Conservation (phyloP, 2,329 filamentous ascomycete genomes). For the Claviceps quebecensis region DNA sequence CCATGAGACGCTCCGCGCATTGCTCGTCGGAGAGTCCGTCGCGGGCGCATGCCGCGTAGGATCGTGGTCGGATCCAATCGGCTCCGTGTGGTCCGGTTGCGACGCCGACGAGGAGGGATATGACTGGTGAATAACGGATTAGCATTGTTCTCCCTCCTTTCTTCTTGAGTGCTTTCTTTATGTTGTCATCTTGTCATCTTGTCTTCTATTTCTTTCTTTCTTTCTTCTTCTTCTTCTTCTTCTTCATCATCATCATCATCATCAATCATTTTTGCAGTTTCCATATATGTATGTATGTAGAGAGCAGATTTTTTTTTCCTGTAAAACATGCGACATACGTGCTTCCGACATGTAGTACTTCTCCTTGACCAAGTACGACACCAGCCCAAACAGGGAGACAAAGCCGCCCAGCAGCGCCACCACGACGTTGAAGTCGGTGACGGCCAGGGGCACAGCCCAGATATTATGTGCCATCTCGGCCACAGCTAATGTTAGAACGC, state of each 20-base stretch:
- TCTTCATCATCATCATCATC: too few relatives aligned
- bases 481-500: conserved; percentile 10
- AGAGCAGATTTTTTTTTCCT: too few relatives aligned
- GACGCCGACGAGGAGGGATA: conserved; percentile 67
- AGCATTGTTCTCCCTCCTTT: too few relatives aligned
- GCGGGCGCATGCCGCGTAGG: conserved; percentile 46
- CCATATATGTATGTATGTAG: too few relatives aligned
- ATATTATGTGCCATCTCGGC: conserved; percentile 12
- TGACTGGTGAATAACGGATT: conserved; percentile 33
- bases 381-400: conserved; percentile 77
- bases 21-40: conserved; percentile 9
- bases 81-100: conserved; percentile 65
- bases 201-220: too few relatives aligned
- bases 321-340: conserved; percentile 28
- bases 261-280: too few relatives aligned
- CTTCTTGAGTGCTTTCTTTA: too few relatives aligned
- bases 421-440: conserved; percentile 74
- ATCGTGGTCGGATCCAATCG: conserved; percentile 59
- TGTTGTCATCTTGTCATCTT: too few relatives aligned
- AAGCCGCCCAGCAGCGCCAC: conserved; percentile 73
- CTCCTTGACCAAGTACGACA: conserved; percentile 83
- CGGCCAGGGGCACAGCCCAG: conserved; percentile 31
- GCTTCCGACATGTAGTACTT: conserved; percentile 85
- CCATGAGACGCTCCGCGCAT: conserved; percentile 44
- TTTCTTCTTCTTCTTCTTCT: too few relatives aligned